Percentiles rank a stretch among this genome's conserved stretches.
Conservation (phyloP, 78 protist genomes). For the Protostelium mycophagum region DNA sequence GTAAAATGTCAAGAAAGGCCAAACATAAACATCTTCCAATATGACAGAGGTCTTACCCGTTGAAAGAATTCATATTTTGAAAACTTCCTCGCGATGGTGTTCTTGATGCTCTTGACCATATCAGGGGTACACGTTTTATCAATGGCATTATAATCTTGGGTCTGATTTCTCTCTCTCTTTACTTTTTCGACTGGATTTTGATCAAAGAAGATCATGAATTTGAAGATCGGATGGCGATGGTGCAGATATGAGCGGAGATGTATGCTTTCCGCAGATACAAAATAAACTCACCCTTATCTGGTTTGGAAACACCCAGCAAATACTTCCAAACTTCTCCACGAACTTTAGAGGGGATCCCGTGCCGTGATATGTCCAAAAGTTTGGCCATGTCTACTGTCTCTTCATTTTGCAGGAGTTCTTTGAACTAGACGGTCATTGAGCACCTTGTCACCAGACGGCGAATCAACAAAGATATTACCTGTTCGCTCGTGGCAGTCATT, state of each 20-base stretch:
- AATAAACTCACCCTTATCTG: constrained; percentile 33
- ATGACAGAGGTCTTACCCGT: background rate
- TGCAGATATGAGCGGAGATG: too few relatives aligned
- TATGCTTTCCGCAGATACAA: background rate
- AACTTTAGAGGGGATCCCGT: constrained; percentile 61
- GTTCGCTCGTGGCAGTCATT: background rate
- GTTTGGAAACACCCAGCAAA: constrained; percentile 41
- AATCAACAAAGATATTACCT: background rate
- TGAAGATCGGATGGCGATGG: background rate
- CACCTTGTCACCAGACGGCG: background rate
- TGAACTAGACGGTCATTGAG: background rate
- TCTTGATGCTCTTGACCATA: constrained; percentile 28
- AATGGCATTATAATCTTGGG: constrained; percentile 50
- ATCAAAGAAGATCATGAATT: background rate
- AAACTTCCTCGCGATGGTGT: background rate
- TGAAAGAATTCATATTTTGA: background rate
- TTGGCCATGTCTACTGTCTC: constrained; percentile 55
- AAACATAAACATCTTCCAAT: background rate
- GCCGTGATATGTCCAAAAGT: constrained; percentile 38
- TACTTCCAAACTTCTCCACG: constrained; percentile 66
- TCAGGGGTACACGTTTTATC: constrained; percentile 50
- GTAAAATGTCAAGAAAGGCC: background rate
- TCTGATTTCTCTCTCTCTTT: constrained; percentile 46
- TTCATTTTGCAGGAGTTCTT: constrained; percentile 33
- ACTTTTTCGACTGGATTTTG: constrained; percentile 44